Evolutionary conservation across 257 asterid species (phyloP).

Genomic region (Eucommia ulmoides): DNA sequence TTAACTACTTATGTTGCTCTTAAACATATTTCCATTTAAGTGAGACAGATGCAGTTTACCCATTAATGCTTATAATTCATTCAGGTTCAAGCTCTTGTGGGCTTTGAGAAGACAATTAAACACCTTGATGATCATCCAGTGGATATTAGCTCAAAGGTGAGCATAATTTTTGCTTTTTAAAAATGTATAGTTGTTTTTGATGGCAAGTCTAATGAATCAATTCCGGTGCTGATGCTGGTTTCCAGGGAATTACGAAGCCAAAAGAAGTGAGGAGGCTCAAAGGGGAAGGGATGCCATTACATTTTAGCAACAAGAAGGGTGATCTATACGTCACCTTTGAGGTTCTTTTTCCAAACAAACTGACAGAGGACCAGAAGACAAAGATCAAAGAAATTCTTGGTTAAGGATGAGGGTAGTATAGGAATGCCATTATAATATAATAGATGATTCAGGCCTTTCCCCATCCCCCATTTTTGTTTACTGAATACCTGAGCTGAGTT

Average conservation of each 20-base stretch:
- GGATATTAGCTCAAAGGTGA: conserved; percentile 78
- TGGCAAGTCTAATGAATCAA: no score
- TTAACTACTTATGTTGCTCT: no score
- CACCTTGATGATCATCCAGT: conserved; percentile 87
- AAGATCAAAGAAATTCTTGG: conserved; percentile 61
- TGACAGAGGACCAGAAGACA: conserved; percentile 66
- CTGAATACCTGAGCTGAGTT: no score
- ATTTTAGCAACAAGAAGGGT: conserved; percentile 79
- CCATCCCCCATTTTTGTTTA: no score
- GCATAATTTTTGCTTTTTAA: background rate
- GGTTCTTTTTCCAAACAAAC: conserved; percentile 72
- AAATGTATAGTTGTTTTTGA: no score
- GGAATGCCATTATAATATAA: no score
- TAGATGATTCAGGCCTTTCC: no score
- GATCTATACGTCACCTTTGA: conserved; percentile 70
- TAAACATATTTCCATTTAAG: no score
- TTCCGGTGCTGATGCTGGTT: no score
- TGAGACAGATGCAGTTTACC: no score
- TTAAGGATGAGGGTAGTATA: conserved; percentile 4
- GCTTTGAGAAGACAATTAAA: conserved; percentile 75
- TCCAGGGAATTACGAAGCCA: conserved; percentile 76
- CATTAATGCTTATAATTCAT: background rate
- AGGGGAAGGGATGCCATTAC: conserved; percentile 93
- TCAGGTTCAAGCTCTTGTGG: conserved; percentile 96
- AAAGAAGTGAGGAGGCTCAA: conserved; percentile 80